Evolutionary conservation across 1,139 yeast species (phyloP).

Genomic region (Protomyces inouyei): DNA sequence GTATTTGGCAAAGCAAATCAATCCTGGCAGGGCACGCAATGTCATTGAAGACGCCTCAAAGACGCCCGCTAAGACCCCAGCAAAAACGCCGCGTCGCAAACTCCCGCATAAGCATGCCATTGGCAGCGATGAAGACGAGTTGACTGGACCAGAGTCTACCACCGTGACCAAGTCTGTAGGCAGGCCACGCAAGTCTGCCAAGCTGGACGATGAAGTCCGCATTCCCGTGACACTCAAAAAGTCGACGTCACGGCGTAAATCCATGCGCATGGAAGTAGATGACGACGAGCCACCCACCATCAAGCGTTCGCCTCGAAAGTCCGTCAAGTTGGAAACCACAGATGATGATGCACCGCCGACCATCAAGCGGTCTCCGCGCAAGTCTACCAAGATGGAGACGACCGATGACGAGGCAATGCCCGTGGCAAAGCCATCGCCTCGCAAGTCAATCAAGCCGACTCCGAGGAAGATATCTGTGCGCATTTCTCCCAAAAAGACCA

Average conservation of each 20-base stretch:
- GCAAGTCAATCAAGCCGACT: constrained; percentile 9
- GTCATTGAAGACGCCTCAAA: constrained; percentile 15
- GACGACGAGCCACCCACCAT: constrained; percentile 2
- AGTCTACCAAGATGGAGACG: background rate
- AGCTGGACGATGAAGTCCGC: constrained; percentile 4
- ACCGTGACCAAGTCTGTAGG: background rate
- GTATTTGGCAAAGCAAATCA: constrained; percentile 36
- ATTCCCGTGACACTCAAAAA: constrained; percentile 2
- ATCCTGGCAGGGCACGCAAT: constrained; percentile 4
- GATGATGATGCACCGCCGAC: constrained; percentile 1
- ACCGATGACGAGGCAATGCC: background rate
- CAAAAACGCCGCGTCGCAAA: background rate
- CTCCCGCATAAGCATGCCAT: background rate
- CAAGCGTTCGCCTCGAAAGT: background rate
- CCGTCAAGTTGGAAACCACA: background rate
- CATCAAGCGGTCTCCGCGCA: constrained; percentile 3
- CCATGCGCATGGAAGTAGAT: background rate
- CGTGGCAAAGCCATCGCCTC: background rate
- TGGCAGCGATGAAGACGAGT: background rate
- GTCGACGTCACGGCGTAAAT: background rate
- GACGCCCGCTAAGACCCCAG: background rate
- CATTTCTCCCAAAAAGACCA: background rate
- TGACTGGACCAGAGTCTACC: background rate
- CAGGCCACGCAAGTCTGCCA: constrained; percentile 20
- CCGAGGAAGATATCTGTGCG: background rate